A percentile compares a stretch with the other conserved stretches of the same genome.
Conservation (phyloP, 2,329 filamentous ascomycete genomes). For the Fusarium sp. region DNA sequence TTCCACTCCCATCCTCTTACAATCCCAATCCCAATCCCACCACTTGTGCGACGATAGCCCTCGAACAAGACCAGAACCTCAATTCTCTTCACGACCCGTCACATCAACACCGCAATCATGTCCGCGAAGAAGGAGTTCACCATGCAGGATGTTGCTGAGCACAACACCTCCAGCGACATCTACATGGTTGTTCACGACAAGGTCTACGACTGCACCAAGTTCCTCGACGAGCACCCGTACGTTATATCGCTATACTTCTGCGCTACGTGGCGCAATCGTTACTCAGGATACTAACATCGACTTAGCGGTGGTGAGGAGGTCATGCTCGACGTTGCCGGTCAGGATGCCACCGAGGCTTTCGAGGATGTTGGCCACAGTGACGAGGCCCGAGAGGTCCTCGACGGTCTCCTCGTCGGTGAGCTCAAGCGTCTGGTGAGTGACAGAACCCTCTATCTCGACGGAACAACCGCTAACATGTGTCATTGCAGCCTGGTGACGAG, state of each 20-base stretch:
- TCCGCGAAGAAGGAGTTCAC: conserved; percentile 67
- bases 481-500: conserved; percentile 77
- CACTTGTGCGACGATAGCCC: conserved; percentile 26
- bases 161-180: conserved; percentile 94
- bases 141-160: conserved; percentile 82
- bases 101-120: conserved; percentile 39
- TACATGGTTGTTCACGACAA: conserved; percentile 95
- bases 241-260: conserved; percentile 46
- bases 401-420: conserved; percentile 76
- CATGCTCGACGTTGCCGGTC: conserved; percentile 92
- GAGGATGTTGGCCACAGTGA: conserved; percentile 99
- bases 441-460: background rate
- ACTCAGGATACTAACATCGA: conserved; percentile 27
- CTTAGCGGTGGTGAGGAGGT: conserved; percentile 96
- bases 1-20: conserved; percentile 17
- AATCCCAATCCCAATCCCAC: conserved; percentile 13
- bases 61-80: conserved; percentile 15
- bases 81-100: conserved; percentile 21
- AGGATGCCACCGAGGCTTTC: conserved; percentile 97
- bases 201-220: conserved; percentile 89
- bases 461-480: conserved; percentile 38
- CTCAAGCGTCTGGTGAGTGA: conserved; percentile 81
- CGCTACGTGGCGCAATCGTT: background rate
- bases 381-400: conserved; percentile 94
- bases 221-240: conserved; percentile 96